These are phyloP conservation scores for Phytophthora uliginosa DNA, from an alignment of 352 stramenopile species.

Conservation along the genomic window DNA sequence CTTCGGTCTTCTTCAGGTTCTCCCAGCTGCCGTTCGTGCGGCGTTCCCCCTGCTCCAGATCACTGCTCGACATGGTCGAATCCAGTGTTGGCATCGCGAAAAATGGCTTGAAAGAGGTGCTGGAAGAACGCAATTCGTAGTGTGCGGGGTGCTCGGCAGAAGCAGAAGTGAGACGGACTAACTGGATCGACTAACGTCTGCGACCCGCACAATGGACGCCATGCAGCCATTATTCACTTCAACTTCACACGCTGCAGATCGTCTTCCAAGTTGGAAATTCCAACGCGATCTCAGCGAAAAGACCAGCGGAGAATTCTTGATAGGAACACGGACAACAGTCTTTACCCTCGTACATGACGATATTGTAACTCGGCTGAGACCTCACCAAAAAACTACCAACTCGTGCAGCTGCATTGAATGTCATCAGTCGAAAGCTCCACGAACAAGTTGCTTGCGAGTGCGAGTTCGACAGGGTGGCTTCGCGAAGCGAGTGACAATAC, in stretches of 20 bases:
- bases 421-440: too few species aligned
- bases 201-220: slow-evolving; percentile 1
- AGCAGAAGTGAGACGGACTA: slow-evolving; percentile 20
- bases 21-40: slow-evolving; percentile 56
- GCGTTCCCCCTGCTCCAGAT: slow-evolving; percentile 25
- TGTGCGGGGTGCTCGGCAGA: slow-evolving; percentile 3
- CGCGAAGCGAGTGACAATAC: too few species aligned
- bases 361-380: too few species aligned
- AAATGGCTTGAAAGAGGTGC: neutral
- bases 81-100: slow-evolving; percentile 11
- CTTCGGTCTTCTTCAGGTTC: slow-evolving; percentile 65
- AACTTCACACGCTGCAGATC: slow-evolving; percentile 31
- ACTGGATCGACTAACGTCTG: neutral
- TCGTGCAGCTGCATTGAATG: too few species aligned
- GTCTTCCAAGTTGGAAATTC: neutral
- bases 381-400: too few species aligned
- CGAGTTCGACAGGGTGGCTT: too few species aligned
- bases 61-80: slow-evolving; percentile 9
- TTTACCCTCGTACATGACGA: too few species aligned
- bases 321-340: too few species aligned
- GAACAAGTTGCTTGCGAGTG: too few species aligned
- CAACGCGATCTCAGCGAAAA: neutral
- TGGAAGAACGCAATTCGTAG: neutral
- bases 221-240: slow-evolving; percentile 35
- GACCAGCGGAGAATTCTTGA: slow-evolving; percentile 7